Conservation (phyloP, 768 basidiomycete species). For the Gautieria morchelliformis region DNA sequence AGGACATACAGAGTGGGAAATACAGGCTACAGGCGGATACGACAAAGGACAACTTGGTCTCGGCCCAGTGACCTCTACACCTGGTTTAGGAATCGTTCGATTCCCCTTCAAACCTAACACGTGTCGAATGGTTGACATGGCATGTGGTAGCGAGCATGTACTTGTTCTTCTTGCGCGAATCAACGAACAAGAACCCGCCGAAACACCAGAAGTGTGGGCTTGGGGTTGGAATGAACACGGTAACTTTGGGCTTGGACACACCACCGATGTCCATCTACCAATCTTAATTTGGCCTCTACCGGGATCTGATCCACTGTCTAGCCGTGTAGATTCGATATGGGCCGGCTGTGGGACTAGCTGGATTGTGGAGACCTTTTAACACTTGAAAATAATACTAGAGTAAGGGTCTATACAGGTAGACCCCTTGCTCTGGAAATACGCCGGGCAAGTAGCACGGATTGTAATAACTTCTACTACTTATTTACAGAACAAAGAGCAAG, state of each 20-base stretch:
- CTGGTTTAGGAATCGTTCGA: slow-evolving; percentile 18
- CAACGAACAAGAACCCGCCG: background rate
- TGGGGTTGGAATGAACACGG: slow-evolving; percentile 99
- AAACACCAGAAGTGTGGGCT: slow-evolving; percentile 47
- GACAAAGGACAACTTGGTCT: slow-evolving; percentile 60
- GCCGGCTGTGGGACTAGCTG: slow-evolving; percentile 47
- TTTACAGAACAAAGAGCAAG: too few species aligned
- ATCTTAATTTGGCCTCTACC: slow-evolving; percentile 43
- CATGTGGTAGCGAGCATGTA: slow-evolving; percentile 84
- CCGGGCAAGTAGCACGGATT: too few species aligned
- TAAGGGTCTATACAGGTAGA: too few species aligned
- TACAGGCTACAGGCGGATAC: slow-evolving; percentile 46
- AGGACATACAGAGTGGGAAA: background rate
- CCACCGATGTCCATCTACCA: slow-evolving; percentile 42
- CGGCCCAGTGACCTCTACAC: slow-evolving; percentile 1
- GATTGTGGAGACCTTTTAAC: slow-evolving; percentile 18
- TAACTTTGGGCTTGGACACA: slow-evolving; percentile 66
- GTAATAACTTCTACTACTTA: too few species aligned
- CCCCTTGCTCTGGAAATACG: too few species aligned
- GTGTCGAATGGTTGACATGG: slow-evolving; percentile 27
- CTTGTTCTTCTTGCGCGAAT: slow-evolving; percentile 24
- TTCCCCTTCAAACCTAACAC: slow-evolving; percentile 20
- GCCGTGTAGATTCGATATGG: slow-evolving; percentile 24
- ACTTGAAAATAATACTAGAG: too few species aligned
- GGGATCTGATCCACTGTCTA: slow-evolving; percentile 4